Evolutionary conservation across 805 yeast species (phyloP), one percentile per base, ranked within the genome.

Genomic region (Citeromyces nyonsensis): DNA sequence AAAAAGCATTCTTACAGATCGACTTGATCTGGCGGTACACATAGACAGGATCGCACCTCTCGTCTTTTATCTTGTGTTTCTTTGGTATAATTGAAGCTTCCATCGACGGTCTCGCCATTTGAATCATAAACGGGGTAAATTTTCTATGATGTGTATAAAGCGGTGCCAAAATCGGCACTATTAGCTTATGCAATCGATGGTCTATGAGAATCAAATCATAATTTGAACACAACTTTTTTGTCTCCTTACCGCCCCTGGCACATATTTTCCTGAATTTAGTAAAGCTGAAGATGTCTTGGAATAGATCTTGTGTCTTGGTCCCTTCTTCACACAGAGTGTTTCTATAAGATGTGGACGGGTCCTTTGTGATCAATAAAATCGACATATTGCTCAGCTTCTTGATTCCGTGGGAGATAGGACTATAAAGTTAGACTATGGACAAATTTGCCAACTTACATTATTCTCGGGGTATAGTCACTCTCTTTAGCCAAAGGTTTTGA

Each of bases 161-260:
- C 5, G 63, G 59, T 1, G 81, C 80, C 25, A 82, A 51, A 0
- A 77, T 49, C 2, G 55, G 54, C 0, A 81, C 80, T 20, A 81
- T 50, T 14, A 73, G 52, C 38, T 68, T 69, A 43, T 72, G 73
- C 2, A 81, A 63, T 38, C 91, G 57, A 33, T 73, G 68, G 49
- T 83, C 94, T 4, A 77, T 73, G 7, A 82, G 56, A 2, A 83
- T 60, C 18, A 76, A 43, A 44, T 82, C 94, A 45, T 64, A 73
- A 26, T 76, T 81, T 36, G 67, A 63, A 42, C 56, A 70, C 1
- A 74, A 41, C 31, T 63, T 66, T 31, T 58, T 61, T 24, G 69
- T 45, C 15, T 64, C 56, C 32, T 61, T 63, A 3, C 62, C 56
- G 38, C 61, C 66, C 11, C 48, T 45, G 7, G 63, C 49, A 18